Conservation (phyloP, 164 flowering plant species). For the Chimonanthus praecox region DNA sequence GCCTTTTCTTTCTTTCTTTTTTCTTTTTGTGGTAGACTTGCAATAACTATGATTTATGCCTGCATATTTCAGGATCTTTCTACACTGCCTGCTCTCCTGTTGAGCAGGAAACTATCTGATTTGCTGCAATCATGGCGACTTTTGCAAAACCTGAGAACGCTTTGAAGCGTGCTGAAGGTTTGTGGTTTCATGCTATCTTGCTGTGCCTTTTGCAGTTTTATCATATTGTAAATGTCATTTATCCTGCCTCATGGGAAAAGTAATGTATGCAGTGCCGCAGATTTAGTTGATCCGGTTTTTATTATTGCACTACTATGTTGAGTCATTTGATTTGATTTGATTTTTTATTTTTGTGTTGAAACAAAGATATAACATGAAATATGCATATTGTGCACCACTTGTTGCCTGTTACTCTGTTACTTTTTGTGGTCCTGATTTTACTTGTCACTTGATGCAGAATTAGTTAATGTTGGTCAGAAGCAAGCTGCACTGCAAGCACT, state of each 20-base stretch:
- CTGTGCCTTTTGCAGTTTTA: neutral
- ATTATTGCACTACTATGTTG: neutral
- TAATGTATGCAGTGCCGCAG: neutral
- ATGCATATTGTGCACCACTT: neutral
- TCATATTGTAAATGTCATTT: too few relatives aligned
- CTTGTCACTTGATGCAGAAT: constrained; percentile 41
- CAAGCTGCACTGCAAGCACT: constrained; percentile 89
- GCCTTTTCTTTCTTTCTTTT: too few relatives aligned
- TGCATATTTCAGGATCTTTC: neutral
- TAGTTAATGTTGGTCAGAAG: constrained; percentile 92
- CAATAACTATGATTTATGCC: neutral
- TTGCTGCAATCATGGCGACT: constrained; percentile 17
- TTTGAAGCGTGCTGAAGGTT: constrained; percentile 32
- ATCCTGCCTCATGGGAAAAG: too few relatives aligned
- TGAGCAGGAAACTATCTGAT: neutral
- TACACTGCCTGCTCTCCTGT: neutral
- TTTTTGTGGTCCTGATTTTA: neutral
- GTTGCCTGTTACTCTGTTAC: neutral
- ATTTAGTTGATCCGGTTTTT: neutral
- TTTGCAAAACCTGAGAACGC: constrained; percentile 34
- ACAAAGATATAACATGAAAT: neutral
- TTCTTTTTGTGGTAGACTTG: too few relatives aligned
- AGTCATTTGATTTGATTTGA: neutral
- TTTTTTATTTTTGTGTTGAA: neutral
- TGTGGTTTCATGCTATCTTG: neutral